A percentile compares a stretch with the other conserved stretches of the same genome.
These are phyloP conservation scores for Casuarina equisetifolia DNA, from an alignment of 306 rosid genomes.

Conservation along the genomic window DNA sequence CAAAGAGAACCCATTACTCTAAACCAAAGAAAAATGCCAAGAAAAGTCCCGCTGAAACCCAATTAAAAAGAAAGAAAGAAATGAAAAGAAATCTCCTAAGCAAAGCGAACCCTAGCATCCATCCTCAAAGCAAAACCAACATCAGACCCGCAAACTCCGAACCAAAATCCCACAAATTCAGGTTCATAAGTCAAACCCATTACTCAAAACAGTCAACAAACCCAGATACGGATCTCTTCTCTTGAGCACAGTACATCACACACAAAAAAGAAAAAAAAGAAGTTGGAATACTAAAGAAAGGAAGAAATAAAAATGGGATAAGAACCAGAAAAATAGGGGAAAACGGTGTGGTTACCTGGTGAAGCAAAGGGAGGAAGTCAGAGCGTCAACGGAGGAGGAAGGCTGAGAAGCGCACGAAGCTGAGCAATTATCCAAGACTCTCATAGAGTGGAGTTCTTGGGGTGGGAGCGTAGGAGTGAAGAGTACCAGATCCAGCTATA, in stretches of 20 bases:
- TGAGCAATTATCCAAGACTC: constrained; percentile 17
- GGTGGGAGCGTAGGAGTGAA: background rate
- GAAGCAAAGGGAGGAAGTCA: constrained; percentile 5
- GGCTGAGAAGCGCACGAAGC: constrained; percentile 18
- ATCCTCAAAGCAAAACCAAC: constrained; percentile 16
- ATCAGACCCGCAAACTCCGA: constrained; percentile 13
- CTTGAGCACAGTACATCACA: constrained; percentile 7
- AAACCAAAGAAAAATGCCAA: background rate
- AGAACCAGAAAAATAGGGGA: background rate
- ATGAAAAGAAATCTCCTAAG: constrained; percentile 10
- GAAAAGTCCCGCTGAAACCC: background rate
- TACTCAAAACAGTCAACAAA: constrained; percentile 13
- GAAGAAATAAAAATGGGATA: background rate
- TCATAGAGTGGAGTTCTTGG: background rate
- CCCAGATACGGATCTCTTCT: background rate
- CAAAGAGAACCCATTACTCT: background rate
- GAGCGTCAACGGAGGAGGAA: background rate
- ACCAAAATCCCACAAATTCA: constrained; percentile 15
- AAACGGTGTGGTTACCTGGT: constrained; percentile 29
- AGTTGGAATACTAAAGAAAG: constrained; percentile 12
- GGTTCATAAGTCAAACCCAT: constrained; percentile 33
- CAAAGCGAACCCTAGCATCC: constrained; percentile 39
- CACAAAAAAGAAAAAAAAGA: background rate
- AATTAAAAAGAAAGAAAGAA: background rate
- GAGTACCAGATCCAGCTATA: background rate